Evolutionary conservation across 495 filamentous ascomycete genomes (phyloP), one percentile per base, ranked within the genome.

Genomic region (Neurospora discreta): DNA sequence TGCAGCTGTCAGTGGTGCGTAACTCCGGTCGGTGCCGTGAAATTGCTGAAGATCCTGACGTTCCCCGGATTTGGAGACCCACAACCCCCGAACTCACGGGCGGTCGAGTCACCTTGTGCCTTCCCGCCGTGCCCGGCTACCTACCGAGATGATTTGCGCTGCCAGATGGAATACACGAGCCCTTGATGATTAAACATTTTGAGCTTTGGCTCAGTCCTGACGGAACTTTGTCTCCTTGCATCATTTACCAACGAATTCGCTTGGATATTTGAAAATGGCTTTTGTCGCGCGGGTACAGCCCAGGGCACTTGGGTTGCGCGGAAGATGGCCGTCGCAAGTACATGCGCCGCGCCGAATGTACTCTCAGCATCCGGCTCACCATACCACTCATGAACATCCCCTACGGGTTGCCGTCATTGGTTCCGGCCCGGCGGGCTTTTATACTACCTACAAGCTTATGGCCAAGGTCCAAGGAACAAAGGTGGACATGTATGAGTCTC

Each of bases 371-470:
- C 40, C 67, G 30, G 30, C 41, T 41, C 58, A 23, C 52, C 70
- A 78, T 77, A 74, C 72, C 40, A 72, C 78, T 5, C 33, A 60
- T 76, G 84, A 82, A 42, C 83, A 85, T 38, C 90, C 90, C 0
- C 87, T 92, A 72, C 90, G 91, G 42, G 85, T 98, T 74, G 95
- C 94, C 74, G 86, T 99, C 70, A 90, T 99, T 77, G 95, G 95
- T 70, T 98, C 96, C 42, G 95, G 95, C 0, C 95, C 95, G 6
- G 95, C 96, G 58, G 95, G 95, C 5, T 99, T 98, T 81, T 99
- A 98, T 78, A 92, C 96, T 6, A 90, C 95, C 5, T 92, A 94
- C 74, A 87, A 93, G 71, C 86, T 95, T 71, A 89, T 98, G 82
- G 85, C 87, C 33, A 93, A 89, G 73, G 85, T 94, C 16, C 82